These are phyloP conservation scores for Fraxinus cuspidata DNA, from an alignment of 257 asterid genomes.

Conservation along the genomic window DNA sequence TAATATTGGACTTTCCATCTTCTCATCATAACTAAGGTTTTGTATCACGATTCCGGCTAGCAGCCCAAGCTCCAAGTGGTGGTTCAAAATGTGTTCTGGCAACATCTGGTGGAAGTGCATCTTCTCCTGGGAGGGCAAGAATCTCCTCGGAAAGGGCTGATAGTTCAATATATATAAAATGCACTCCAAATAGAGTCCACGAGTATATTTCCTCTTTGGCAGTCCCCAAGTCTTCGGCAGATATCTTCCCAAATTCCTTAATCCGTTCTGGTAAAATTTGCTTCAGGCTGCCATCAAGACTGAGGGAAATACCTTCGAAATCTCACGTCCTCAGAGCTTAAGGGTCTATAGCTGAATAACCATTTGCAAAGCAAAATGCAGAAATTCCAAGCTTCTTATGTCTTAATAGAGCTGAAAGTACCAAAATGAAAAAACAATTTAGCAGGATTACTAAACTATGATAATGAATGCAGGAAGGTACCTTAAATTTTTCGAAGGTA, in stretches of 20 bases:
- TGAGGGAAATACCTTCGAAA: slow-evolving; percentile 63
- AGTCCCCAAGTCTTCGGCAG: slow-evolving; percentile 74
- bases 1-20: slow-evolving; percentile 58
- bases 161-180: slow-evolving; percentile 51
- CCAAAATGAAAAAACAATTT: neutral
- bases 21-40: slow-evolving; percentile 38
- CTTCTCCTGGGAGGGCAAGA: slow-evolving; percentile 72
- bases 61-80: slow-evolving; percentile 82
- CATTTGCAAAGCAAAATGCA: slow-evolving; percentile 84
- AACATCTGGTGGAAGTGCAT: slow-evolving; percentile 80
- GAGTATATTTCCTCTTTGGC: slow-evolving; percentile 57
- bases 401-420: slow-evolving; percentile 60
- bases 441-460: neutral
- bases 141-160: slow-evolving; percentile 71
- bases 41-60: slow-evolving; percentile 42
- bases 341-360: slow-evolving; percentile 66
- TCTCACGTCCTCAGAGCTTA: slow-evolving; percentile 62
- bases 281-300: slow-evolving; percentile 49
- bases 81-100: slow-evolving; percentile 77
- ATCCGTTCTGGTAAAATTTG: slow-evolving; percentile 67
- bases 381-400: slow-evolving; percentile 73
- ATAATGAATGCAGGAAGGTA: neutral
- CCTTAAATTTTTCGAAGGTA: too few relatives aligned
- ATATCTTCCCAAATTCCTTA: slow-evolving; percentile 56
- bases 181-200: slow-evolving; percentile 72